phyloP scores from a whole-genome alignment of 129 eudicot species.

The Saposhnikovia divaricata region DNA sequence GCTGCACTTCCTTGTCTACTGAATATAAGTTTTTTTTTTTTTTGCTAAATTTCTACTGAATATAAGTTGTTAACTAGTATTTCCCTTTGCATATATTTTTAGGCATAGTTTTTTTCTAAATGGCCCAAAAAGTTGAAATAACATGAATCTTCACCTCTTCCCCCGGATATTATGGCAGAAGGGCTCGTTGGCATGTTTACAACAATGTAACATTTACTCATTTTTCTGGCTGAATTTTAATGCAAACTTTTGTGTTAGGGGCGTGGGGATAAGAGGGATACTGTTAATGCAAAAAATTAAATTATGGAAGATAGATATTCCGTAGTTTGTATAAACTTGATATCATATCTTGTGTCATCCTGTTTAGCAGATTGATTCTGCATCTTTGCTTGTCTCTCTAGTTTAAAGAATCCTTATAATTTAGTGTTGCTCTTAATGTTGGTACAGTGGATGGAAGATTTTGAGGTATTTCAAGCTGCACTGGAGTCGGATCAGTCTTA shows the following conservation, averaged over 20 bases:
- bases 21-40: too few relatives aligned
- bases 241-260: background rate
- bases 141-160: background rate
- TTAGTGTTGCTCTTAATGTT: background rate
- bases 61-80: too few relatives aligned
- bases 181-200: background rate
- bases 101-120: background rate
- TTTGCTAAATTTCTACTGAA: too few relatives aligned
- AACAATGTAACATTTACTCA: background rate
- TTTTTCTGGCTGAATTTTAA: background rate
- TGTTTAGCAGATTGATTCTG: background rate
- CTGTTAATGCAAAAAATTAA: background rate
- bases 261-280: background rate
- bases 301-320: background rate
- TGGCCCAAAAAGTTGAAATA: background rate
- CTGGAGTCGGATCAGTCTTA: constrained; percentile 79
- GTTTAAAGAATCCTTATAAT: background rate
- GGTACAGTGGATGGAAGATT: constrained; percentile 90
- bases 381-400: background rate
- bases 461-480: constrained; percentile 90
- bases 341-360: background rate
- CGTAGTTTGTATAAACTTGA: background rate
- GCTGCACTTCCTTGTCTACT: background rate
- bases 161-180: background rate
- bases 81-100: background rate